These are phyloP conservation scores for Candida tropicalis DNA, from an alignment of 1,139 yeast species.

Conservation along the genomic window DNA sequence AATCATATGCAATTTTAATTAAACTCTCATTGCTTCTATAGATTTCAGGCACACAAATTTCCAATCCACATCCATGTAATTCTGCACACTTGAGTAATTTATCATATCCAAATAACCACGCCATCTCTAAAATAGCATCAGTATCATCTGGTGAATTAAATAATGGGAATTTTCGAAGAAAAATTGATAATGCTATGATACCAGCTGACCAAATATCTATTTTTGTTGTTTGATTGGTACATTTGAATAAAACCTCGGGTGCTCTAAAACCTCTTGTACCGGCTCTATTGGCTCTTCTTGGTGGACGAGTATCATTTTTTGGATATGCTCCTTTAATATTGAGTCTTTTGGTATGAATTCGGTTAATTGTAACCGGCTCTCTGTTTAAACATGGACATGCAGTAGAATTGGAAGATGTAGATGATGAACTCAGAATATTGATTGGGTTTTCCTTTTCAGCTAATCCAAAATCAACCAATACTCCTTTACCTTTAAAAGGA, in stretches of 20 bases:
- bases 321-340: constrained; percentile 68
- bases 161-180: constrained; percentile 78
- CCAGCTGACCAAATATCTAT: constrained; percentile 95
- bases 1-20: constrained; percentile 32
- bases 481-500: constrained; percentile 75
- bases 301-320: constrained; percentile 80
- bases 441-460: constrained; percentile 54
- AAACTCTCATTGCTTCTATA: constrained; percentile 32
- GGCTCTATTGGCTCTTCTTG: constrained; percentile 93
- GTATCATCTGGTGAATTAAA: constrained; percentile 90
- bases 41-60: constrained; percentile 46
- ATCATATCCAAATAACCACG: constrained; percentile 80
- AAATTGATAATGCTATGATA: constrained; percentile 72
- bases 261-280: constrained; percentile 98
- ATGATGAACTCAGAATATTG: not conserved
- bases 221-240: constrained; percentile 79
- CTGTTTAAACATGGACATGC: constrained; percentile 35
- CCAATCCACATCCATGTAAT: constrained; percentile 87
- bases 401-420: constrained; percentile 18
- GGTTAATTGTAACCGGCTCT: constrained; percentile 24
- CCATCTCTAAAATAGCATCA: constrained; percentile 85
- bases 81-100: constrained; percentile 76
- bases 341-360: constrained; percentile 36
- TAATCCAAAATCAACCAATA: constrained; percentile 88
- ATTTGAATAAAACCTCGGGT: constrained; percentile 88